Evolutionary conservation across 352 stramenopile genomes (phyloP), one percentile per base, ranked within the genome.

Genomic region (Globisporangium recalcitrans): DNA sequence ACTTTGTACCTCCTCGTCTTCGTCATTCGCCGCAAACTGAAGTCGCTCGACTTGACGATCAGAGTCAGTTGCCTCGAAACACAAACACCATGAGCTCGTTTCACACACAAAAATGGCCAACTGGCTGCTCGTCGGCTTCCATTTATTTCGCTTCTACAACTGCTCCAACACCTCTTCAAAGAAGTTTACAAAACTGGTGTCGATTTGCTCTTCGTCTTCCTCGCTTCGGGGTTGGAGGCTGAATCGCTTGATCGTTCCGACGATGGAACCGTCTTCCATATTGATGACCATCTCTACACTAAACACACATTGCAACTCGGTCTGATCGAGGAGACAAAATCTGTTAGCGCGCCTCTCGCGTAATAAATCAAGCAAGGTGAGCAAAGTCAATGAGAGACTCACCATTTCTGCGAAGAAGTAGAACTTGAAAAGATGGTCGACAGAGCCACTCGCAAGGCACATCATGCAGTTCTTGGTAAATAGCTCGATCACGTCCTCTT

Each of bases 391-490:
- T 11, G 34, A 38, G 52, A 24, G 14, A 68, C 51, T 32, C 73
- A 93, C 85, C 87, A 92, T 91, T 72, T 93, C 82, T 10, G 75
- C 83, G 48, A 82, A 93, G 64, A 96, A 96, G 70, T 86, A 96
- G 51, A 96, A 96, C 66, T 96, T 96, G 71, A 93, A 73, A 21
- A 88, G 55, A 46, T 77, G 79, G 16, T 89, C 69, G 40, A 93
- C 65, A 14, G 76, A 75, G 14, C 87, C 87, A 55, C 83, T 93
- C 22, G 87, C 87, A 60, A 96, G 69, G 71, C 87, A 96, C 69
- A 72, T 82, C 44, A 96, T 60, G 32, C 72, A 83, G 47, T 91
- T 86, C 51, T 73, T 75, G 0, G 77, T 58, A 65, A 96, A 94
- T 19, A 78, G 63, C 10, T 75, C 75, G 58, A 96, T 93, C 61